Conservation (phyloP, 331 rosid genomes). For the Acacia concinna region DNA sequence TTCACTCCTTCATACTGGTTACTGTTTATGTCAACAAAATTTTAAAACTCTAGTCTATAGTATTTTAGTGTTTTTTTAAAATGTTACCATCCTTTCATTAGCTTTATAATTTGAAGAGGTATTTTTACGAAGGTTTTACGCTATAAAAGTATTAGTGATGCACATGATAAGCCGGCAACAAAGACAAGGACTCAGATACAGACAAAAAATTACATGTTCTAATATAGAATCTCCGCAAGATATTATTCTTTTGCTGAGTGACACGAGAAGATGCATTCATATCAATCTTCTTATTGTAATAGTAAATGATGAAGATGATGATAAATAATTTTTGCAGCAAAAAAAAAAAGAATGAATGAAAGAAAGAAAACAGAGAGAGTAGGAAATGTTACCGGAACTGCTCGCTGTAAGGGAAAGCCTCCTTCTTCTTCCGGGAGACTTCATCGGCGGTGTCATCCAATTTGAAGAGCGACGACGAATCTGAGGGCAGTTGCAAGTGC, state of each 20-base stretch:
- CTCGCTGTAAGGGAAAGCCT: constrained; percentile 60
- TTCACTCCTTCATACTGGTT: too few species aligned
- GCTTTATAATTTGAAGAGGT: too few species aligned
- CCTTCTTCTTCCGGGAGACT: constrained; percentile 46
- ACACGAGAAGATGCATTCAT: not conserved
- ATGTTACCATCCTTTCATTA: too few species aligned
- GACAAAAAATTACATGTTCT: not conserved
- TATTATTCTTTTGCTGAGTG: not conserved
- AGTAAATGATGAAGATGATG: not conserved
- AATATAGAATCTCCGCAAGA: not conserved
- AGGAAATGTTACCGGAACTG: constrained; percentile 61
- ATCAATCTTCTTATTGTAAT: not conserved
- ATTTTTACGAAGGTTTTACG: too few species aligned
- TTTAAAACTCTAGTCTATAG: too few species aligned
- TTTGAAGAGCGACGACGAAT: constrained; percentile 45
- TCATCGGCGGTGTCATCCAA: constrained; percentile 43
- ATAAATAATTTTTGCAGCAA: constrained; percentile 23
- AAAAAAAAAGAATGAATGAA: too few species aligned
- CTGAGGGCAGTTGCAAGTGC: constrained; percentile 50
- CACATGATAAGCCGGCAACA: not conserved
- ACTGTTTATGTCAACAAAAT: too few species aligned
- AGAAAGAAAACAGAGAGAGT: too few species aligned
- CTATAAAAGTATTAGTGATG: too few species aligned
- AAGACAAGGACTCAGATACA: not conserved
- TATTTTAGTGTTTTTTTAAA: too few species aligned